phyloP scores from a whole-genome alignment of 805 yeast genomes.

The Lachancea lanzarotensis region DNA sequence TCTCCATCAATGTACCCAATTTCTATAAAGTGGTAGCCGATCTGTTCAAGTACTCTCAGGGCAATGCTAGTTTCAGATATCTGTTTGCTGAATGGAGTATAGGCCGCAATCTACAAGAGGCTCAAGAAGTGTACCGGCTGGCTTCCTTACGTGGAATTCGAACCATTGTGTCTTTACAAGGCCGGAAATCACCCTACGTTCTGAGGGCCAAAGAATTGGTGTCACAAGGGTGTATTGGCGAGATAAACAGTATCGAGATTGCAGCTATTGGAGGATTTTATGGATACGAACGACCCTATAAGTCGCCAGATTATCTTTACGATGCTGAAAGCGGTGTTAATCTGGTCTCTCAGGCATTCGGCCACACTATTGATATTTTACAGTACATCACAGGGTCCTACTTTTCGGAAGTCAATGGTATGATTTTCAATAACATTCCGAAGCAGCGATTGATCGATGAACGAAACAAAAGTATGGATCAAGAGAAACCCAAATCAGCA shows the following conservation, averaged over 20 bases:
- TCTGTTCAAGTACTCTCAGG: slow-evolving; percentile 18
- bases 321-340: slow-evolving; percentile 27
- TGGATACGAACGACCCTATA: slow-evolving; percentile 26
- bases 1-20: slow-evolving; percentile 19
- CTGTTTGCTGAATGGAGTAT: slow-evolving; percentile 29
- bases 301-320: slow-evolving; percentile 23
- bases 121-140: slow-evolving; percentile 22
- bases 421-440: slow-evolving; percentile 29
- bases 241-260: slow-evolving; percentile 28
- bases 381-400: slow-evolving; percentile 30
- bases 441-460: slow-evolving; percentile 26
- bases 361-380: slow-evolving; percentile 28
- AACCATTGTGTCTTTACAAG: slow-evolving; percentile 28
- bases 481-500: slow-evolving; percentile 20
- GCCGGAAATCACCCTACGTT: slow-evolving; percentile 29
- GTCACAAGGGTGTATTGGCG: slow-evolving; percentile 26
- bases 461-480: slow-evolving; percentile 18
- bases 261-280: slow-evolving; percentile 31
- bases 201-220: slow-evolving; percentile 28
- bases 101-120: slow-evolving; percentile 21
- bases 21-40: slow-evolving; percentile 18
- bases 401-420: slow-evolving; percentile 23
- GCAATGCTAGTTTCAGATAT: slow-evolving; percentile 21
- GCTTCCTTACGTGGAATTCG: slow-evolving; percentile 24
- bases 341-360: slow-evolving; percentile 26